Evolutionary conservation across 176 grass and related monocot genomes (phyloP), one percentile per base, ranked within the genome.

Genomic region (Microstegium vimineum): DNA sequence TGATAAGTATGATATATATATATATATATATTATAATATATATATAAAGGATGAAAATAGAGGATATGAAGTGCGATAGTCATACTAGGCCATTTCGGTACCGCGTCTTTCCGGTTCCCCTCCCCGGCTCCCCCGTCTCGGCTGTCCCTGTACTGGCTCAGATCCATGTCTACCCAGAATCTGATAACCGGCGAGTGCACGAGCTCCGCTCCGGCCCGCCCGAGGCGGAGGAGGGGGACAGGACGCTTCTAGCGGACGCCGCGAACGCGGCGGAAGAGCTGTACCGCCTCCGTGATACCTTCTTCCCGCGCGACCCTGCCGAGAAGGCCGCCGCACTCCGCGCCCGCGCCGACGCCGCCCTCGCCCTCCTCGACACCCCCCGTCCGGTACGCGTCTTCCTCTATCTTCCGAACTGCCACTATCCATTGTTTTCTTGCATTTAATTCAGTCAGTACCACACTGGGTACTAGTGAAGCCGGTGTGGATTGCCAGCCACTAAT

Each of bases 251-350:
- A 46, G 84, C 77, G 79, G 62, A 74, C 41, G 87, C 74, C 2
- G 73, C 63, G 42, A 89, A 85, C 4, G 74, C 78, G 22, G 84
- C 73, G 9, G 89, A 91, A 20, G 91, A 97, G 65, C 71, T 97
- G 27, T 97, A 97, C 79, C 87, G 65, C 57, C 43, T 97, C 78
- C 94, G 91, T 31, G 94, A 97, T 79, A 97, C 86, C 8, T 94
- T 85, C 80, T 97, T 97, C 52, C 91, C 91, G 16, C 68, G 8
- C 32, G 84, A 97, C 82, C 89, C 84, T 42, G 60, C 71, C 10
- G 87, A 97, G 56, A 97, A 97, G 86, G 22, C 69, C 18, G 82
- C 89, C 20, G 88, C 77, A 28, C 89, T 97, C 47, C 89, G 85
- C 46, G n/a, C n/a, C n/a, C n/a, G n/a, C n/a, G n/a, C n/a, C n/a